A percentile compares a stretch with the other conserved stretches of the same genome.
Evolutionary conservation across 2,329 filamentous ascomycete genomes (phyloP).

Genomic region (Aspergillus pseudotamarii): DNA sequence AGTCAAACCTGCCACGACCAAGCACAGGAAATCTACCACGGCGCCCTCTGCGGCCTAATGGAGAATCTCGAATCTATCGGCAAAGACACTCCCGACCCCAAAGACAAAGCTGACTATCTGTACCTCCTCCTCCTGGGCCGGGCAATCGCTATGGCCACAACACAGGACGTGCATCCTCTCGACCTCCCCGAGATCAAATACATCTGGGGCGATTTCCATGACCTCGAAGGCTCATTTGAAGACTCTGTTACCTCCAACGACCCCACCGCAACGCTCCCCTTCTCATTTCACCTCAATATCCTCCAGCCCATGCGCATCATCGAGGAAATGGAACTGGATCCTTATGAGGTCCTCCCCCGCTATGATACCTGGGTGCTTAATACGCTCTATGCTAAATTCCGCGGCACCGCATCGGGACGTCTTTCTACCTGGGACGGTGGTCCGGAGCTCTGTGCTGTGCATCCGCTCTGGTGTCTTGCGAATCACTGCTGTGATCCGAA

Average conservation of each 20-base stretch:
- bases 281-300: slow-evolving; percentile 63
- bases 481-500: slow-evolving; percentile 97
- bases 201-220: slow-evolving; percentile 66
- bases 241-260: slow-evolving; percentile 14
- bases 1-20: slow-evolving; percentile 57
- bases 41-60: slow-evolving; percentile 58
- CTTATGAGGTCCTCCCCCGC: slow-evolving; percentile 50
- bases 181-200: slow-evolving; percentile 64
- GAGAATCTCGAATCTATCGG: slow-evolving; percentile 58
- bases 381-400: slow-evolving; percentile 88
- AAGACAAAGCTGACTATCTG: slow-evolving; percentile 61
- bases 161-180: slow-evolving; percentile 60
- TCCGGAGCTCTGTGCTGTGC: slow-evolving; percentile 89
- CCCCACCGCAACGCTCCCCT: slow-evolving; percentile 55
- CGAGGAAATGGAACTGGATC: slow-evolving; percentile 65
- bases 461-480: slow-evolving; percentile 93
- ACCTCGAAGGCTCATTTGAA: slow-evolving; percentile 24
- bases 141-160: slow-evolving; percentile 63
- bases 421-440: slow-evolving; percentile 75
- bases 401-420: slow-evolving; percentile 86
- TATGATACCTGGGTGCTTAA: slow-evolving; percentile 71
- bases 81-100: slow-evolving; percentile 59
- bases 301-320: slow-evolving; percentile 63
- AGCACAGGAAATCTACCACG: slow-evolving; percentile 61
- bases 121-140: slow-evolving; percentile 64